Evolutionary conservation across 306 rosid genomes (phyloP).

Genomic region (Malus sieversii): DNA sequence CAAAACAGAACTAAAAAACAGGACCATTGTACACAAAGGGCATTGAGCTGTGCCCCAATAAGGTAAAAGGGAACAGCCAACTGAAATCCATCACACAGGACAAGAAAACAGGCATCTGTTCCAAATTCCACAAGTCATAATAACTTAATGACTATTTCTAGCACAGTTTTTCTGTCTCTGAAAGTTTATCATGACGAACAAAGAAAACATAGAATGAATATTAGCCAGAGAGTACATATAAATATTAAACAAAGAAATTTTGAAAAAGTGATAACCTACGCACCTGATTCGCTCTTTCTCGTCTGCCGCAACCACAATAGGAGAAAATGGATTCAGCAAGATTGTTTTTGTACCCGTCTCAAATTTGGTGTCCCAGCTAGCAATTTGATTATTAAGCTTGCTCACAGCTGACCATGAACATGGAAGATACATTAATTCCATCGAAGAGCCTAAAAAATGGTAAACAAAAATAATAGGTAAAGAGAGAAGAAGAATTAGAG

Average conservation of each 20-base stretch:
- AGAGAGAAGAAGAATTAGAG: neutral
- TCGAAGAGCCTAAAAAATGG: neutral
- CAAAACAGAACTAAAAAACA: neutral
- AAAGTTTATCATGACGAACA: neutral
- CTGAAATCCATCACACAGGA: neutral
- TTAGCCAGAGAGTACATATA: neutral
- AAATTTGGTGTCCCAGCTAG: slow-evolving; percentile 81
- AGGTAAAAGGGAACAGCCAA: neutral
- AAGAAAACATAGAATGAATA: neutral
- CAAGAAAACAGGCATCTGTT: neutral
- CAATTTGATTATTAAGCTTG: slow-evolving; percentile 76
- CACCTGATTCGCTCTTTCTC: slow-evolving; percentile 95
- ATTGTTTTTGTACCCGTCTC: slow-evolving; percentile 62
- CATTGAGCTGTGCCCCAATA: neutral
- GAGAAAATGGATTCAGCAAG: slow-evolving; percentile 90
- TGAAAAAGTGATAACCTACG: neutral
- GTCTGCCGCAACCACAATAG: slow-evolving; percentile 84
- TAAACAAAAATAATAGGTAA: neutral
- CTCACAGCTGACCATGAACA: slow-evolving; percentile 56
- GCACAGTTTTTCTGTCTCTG: neutral
- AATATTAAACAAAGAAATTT: neutral
- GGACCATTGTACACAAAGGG: neutral
- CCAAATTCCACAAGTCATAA: neutral
- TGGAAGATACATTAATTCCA: slow-evolving; percentile 3
- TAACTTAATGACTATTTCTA: neutral